Evolutionary conservation across 1,139 yeast species (phyloP), one percentile per base, ranked within the genome.

Genomic region (Cylindricascospora bacillispora): DNA sequence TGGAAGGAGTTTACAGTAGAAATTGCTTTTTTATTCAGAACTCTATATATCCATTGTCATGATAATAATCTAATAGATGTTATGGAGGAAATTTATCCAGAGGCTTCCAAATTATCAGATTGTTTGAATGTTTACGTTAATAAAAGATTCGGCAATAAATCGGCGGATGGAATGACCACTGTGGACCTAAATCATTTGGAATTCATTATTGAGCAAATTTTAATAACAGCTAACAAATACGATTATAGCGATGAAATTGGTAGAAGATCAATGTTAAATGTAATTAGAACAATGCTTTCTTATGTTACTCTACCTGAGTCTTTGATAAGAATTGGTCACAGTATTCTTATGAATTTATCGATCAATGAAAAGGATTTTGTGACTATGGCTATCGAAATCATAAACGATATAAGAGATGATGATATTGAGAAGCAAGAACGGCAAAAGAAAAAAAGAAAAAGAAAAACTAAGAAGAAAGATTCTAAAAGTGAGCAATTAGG

Each of bases 181-280:
- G 33, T 45, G 1, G 67, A 66, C 31, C 62, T 69, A 13, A 61
- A 60, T 19, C 89, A 79, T 34, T 52, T 75, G 22, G 86, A 82
- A 41, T 86, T 77, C 45, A 71, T 85, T 28, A 67, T 83, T 27
- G 73, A 74, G 36, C 95, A 89, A 50, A 52, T 92, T 20, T 54
- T 89, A 24, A 56, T 63, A 6, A 69, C 83, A 23, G 76, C 89
- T 0, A 67, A 67, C 26, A 71, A 71, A 23, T 80, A 77, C 48
- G 98, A 89, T 51, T 83, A 73, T 46, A 78, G 86, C 40, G 98
- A 89, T 57, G 95, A 86, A 52, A 70, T 81, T 30, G 95, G 97
- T 5, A 70, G 97, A 48, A 67, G 94, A 49, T 73, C 75, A 29
- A 77, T 83, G 73, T 57, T 83, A 26, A 78, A 73, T 32, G 68